phyloP scores from a whole-genome alignment of 2,329 filamentous ascomycete genomes.

The Colletotrichum sublineola region DNA sequence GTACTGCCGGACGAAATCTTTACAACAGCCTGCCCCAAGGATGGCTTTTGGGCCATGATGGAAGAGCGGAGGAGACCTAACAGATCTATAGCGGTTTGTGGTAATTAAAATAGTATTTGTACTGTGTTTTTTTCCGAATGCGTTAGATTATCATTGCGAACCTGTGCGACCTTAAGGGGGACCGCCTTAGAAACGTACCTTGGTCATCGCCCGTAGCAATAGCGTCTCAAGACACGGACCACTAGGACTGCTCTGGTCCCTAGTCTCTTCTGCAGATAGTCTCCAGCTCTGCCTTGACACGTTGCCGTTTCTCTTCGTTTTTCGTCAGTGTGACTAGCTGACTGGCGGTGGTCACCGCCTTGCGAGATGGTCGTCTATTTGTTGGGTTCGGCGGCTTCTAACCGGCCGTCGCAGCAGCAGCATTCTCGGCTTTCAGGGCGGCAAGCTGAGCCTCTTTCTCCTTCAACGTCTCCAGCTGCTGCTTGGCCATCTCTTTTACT shows the following conservation, averaged over 20 bases:
- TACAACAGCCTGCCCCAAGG: neutral
- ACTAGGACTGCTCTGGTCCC: neutral
- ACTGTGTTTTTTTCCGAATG: no score
- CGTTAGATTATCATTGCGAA: no score
- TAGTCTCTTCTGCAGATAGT: neutral
- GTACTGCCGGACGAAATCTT: neutral
- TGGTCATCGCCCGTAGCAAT: neutral
- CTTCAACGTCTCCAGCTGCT: conserved; percentile 71
- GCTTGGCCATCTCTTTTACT: conserved; percentile 71
- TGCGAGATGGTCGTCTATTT: conserved; percentile 19
- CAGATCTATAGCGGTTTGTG: no score
- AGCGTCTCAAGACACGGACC: neutral
- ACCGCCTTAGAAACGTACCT: no score
- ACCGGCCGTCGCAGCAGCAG: conserved; percentile 55
- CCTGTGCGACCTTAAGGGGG: no score
- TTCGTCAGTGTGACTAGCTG: neutral
- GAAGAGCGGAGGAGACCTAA: neutral
- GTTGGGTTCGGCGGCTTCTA: conserved; percentile 31
- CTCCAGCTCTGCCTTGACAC: conserved; percentile 17
- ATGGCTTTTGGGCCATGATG: conserved; percentile 7
- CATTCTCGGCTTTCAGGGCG: conserved; percentile 71
- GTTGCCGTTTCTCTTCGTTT: neutral
- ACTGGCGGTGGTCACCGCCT: neutral
- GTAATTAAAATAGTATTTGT: no score
- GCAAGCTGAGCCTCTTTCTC: conserved; percentile 73